Percentiles rank a stretch among this genome's conserved stretches.
Conservation (phyloP, 192 early-diverging fungal genomes). For the Umbelopsis vinacea region DNA sequence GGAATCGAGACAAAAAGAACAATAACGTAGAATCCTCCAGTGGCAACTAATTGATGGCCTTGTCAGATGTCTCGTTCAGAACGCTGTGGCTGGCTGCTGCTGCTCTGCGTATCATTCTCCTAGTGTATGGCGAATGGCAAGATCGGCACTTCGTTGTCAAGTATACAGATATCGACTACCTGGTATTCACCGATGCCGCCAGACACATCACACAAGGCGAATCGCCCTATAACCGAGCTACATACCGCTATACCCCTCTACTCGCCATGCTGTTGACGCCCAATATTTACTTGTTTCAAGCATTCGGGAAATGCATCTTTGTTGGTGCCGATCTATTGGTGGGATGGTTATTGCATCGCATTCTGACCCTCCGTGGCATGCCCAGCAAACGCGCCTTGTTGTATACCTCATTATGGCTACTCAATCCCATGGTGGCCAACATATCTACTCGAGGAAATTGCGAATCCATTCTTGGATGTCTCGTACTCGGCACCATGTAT, state of each 20-base stretch:
- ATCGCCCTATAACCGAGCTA: slow-evolving; percentile 89
- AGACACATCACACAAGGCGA: slow-evolving; percentile 68
- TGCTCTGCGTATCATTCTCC: slow-evolving; percentile 65
- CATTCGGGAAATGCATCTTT: slow-evolving; percentile 96
- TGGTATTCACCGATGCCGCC: slow-evolving; percentile 95
- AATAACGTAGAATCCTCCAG: not conserved
- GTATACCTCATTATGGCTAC: slow-evolving; percentile 77
- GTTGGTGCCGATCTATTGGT: slow-evolving; percentile 77
- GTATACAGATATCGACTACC: slow-evolving; percentile 98
- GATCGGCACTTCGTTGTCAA: slow-evolving; percentile 90
- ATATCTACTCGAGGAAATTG: slow-evolving; percentile 96
- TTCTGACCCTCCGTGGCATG: slow-evolving; percentile 60
- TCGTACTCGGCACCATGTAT: slow-evolving; percentile 79
- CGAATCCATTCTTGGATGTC: slow-evolving; percentile 82
- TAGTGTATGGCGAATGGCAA: slow-evolving; percentile 88
- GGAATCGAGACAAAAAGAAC: not conserved
- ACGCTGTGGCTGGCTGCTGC: slow-evolving; percentile 31
- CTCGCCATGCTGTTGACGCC: slow-evolving; percentile 90
- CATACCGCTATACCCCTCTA: slow-evolving; percentile 97
- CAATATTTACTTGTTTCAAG: slow-evolving; percentile 70
- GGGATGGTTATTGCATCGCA: slow-evolving; percentile 68
- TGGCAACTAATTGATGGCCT: slow-evolving; percentile 19
- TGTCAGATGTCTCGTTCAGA: slow-evolving; percentile 33
- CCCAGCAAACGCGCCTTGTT: slow-evolving; percentile 50
- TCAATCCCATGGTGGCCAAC: slow-evolving; percentile 95